These are phyloP conservation scores for Eudorina sp. DNA, from an alignment of 139 green algal species.

Conservation along the genomic window DNA sequence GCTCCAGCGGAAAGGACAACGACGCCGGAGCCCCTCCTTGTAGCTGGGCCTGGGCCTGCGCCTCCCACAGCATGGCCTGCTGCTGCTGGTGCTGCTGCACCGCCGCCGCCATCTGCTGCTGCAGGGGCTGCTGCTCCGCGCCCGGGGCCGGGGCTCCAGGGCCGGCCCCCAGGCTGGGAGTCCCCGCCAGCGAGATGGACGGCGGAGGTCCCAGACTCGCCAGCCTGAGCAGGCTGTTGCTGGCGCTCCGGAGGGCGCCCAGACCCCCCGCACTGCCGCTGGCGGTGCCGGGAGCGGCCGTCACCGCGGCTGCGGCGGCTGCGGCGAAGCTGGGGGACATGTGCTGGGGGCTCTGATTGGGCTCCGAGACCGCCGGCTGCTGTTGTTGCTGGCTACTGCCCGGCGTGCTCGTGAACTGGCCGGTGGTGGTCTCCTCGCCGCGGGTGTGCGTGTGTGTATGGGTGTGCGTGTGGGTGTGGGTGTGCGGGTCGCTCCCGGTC, in stretches of 20 bases:
- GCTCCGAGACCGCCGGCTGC: not conserved
- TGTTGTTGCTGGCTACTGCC: slow-evolving; percentile 21
- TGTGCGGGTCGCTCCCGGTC: slow-evolving; percentile 32
- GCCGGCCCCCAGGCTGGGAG: not conserved
- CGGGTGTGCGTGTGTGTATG: slow-evolving; percentile 19
- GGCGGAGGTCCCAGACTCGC: not conserved
- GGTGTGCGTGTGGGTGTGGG: not conserved
- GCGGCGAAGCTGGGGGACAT: slow-evolving; percentile 1
- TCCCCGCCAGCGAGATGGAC: not conserved
- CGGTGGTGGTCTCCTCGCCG: slow-evolving; percentile 8
- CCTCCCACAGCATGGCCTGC: not conserved
- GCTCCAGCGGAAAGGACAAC: not conserved
- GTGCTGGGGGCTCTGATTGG: slow-evolving; percentile 16
- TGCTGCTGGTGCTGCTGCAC: not conserved
- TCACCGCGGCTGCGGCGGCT: not conserved
- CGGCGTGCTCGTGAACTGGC: slow-evolving; percentile 7
- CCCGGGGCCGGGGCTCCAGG: not conserved
- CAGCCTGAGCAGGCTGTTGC: slow-evolving; percentile 13
- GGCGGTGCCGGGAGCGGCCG: not conserved
- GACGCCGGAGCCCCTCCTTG: not conserved
- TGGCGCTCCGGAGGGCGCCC: not conserved
- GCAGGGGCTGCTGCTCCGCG: not conserved
- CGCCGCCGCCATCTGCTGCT: not conserved
- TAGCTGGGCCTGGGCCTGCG: not conserved
- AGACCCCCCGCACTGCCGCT: slow-evolving; percentile 7